Evolutionary conservation across 108 stramenopile species (phyloP).

Genomic region (Pseudonitzschia delicatissima): DNA sequence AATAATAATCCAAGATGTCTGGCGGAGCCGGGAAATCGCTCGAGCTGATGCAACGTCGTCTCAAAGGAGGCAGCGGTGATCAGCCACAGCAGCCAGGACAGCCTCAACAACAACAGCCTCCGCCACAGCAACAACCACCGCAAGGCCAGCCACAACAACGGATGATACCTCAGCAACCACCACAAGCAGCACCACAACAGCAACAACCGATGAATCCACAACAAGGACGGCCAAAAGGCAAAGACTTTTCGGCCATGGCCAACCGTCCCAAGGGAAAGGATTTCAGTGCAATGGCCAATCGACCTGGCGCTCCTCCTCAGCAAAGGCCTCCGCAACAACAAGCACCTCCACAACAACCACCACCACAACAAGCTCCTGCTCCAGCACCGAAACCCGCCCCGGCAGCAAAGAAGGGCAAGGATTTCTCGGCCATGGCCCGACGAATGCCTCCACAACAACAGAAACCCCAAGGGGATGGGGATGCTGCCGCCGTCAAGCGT

Average conservation of each 20-base stretch:
- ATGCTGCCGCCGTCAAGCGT: neutral
- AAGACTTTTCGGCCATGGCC: slow-evolving; percentile 76
- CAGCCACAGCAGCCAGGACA: slow-evolving; percentile 24
- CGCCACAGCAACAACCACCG: slow-evolving; percentile 11
- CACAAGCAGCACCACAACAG: slow-evolving; percentile 1
- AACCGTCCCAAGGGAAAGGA: slow-evolving; percentile 73
- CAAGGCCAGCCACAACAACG: slow-evolving; percentile 19
- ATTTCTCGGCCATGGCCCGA: slow-evolving; percentile 64
- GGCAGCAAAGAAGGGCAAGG: slow-evolving; percentile 56
- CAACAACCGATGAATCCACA: neutral
- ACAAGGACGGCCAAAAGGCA: slow-evolving; percentile 64
- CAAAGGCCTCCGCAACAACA: neutral
- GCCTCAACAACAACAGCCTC: slow-evolving; percentile 21
- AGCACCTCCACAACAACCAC: neutral
- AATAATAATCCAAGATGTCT: neutral
- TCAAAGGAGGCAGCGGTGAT: slow-evolving; percentile 17
- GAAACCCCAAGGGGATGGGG: neutral
- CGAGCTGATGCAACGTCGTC: slow-evolving; percentile 48
- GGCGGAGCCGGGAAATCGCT: slow-evolving; percentile 46
- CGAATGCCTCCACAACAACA: slow-evolving; percentile 39
- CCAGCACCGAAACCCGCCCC: neutral
- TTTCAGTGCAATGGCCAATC: slow-evolving; percentile 65
- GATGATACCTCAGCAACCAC: slow-evolving; percentile 19
- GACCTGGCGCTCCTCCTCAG: slow-evolving; percentile 5
- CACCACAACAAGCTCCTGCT: neutral